A percentile compares a stretch with the other conserved stretches of the same genome.
Conservation (phyloP, 495 filamentous ascomycete species). For the Staphylotrichum longicolle region DNA sequence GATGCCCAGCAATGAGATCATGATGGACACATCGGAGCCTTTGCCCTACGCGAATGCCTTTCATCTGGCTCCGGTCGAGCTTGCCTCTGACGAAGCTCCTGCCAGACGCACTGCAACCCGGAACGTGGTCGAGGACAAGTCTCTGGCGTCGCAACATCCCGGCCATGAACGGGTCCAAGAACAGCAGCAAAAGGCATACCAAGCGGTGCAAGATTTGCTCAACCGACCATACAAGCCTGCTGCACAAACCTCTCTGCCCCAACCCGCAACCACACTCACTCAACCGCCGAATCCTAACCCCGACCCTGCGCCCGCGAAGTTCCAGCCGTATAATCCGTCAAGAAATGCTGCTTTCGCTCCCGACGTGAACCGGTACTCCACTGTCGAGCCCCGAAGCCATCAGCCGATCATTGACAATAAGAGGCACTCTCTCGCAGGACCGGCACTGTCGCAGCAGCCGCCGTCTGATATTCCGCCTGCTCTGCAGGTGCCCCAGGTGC, state of each 20-base stretch:
- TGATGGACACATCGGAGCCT: constrained; percentile 22
- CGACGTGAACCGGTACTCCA: constrained; percentile 20
- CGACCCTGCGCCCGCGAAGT: constrained; percentile 19
- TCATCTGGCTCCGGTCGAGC: constrained; percentile 37
- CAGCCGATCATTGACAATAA: constrained; percentile 15
- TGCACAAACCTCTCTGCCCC: constrained; percentile 21
- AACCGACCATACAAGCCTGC: constrained; percentile 17
- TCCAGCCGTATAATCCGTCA: constrained; percentile 38
- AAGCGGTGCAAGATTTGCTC: constrained; percentile 23
- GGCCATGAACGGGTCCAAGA: background rate
- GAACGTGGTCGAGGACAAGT: constrained; percentile 16
- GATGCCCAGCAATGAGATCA: constrained; percentile 32
- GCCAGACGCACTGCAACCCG: background rate
- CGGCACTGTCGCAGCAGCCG: constrained; percentile 4
- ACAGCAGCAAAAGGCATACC: constrained; percentile 13
- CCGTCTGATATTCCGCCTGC: constrained; percentile 18
- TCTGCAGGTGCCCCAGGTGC: constrained; percentile 17
- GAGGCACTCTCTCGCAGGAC: constrained; percentile 19
- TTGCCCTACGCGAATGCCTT: constrained; percentile 24
- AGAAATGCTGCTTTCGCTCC: constrained; percentile 15
- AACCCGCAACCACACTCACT: background rate
- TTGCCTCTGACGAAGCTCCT: constrained; percentile 25
- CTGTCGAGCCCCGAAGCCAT: constrained; percentile 2
- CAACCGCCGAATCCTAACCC: background rate
- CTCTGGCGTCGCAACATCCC: background rate